Conservation (phyloP, 2,329 filamentous ascomycete species). For the Cladosporium phlei region DNA sequence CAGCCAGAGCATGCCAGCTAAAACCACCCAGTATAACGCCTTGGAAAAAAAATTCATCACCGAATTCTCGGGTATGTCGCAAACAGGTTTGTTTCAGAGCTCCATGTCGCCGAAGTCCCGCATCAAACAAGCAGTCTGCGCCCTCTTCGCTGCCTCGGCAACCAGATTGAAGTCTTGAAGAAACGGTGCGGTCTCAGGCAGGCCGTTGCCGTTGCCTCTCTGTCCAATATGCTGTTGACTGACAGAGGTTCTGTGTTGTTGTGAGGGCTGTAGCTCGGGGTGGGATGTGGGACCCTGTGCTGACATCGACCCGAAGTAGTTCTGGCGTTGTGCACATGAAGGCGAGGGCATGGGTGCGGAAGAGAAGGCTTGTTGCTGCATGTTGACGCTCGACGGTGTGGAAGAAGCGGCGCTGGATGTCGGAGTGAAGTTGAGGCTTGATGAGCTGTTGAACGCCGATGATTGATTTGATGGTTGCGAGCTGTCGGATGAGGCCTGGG, state of each 20-base stretch:
- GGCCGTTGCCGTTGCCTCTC: constrained; percentile 27
- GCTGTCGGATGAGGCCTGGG: constrained; percentile 26
- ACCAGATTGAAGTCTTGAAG: constrained; percentile 79
- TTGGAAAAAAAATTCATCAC: too few species aligned
- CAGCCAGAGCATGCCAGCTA: not conserved
- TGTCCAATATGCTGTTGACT: constrained; percentile 25
- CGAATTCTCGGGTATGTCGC: too few species aligned
- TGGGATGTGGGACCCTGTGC: constrained; percentile 24
- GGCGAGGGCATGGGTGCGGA: constrained; percentile 33
- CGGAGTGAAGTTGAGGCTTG: constrained; percentile 38
- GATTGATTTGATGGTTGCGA: constrained; percentile 25
- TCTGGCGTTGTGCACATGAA: constrained; percentile 27
- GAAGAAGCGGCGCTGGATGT: constrained; percentile 21
- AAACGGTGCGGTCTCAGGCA: constrained; percentile 54
- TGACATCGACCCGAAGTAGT: constrained; percentile 32
- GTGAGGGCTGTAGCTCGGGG: constrained; percentile 27
- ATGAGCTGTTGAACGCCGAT: constrained; percentile 39
- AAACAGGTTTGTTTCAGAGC: constrained; percentile 17
- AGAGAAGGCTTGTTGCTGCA: constrained; percentile 30
- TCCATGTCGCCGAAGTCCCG: constrained; percentile 75
- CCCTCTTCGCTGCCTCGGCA: constrained; percentile 87
- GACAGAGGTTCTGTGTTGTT: constrained; percentile 21
- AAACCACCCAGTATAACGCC: not conserved
- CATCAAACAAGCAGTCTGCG: constrained; percentile 84
- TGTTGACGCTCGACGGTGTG: constrained; percentile 17